Conservation (phyloP, 495 filamentous ascomycete species). For the Chlorociboria aeruginascens region DNA sequence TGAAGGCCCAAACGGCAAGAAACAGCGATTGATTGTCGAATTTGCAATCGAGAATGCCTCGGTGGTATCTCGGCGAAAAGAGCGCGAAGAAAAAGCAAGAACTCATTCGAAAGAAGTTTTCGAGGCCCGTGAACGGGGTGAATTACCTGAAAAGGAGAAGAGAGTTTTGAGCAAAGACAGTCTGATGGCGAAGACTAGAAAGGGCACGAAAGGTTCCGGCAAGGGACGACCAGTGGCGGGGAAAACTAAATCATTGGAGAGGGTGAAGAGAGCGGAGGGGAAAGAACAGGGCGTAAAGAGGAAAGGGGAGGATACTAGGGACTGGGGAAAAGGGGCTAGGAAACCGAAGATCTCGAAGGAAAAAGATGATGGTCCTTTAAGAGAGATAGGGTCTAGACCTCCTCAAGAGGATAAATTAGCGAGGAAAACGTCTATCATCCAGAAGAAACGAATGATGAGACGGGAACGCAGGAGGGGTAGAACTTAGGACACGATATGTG, state of each 20-base stretch:
- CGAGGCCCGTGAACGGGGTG: slow-evolving; percentile 18
- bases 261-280: slow-evolving; percentile 13
- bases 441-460: slow-evolving; percentile 52
- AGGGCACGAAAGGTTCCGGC: slow-evolving; percentile 20
- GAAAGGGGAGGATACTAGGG: not conserved
- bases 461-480: slow-evolving; percentile 16
- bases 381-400: slow-evolving; percentile 1
- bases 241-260: slow-evolving; percentile 14
- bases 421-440: slow-evolving; percentile 54
- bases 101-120: slow-evolving; percentile 22
- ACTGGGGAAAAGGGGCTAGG: not conserved
- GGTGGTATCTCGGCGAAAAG: slow-evolving; percentile 68
- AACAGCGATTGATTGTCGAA: slow-evolving; percentile 71
- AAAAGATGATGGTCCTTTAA: not conserved
- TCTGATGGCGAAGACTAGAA: slow-evolving; percentile 20
- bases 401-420: slow-evolving; percentile 43
- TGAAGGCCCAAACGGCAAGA: slow-evolving; percentile 34
- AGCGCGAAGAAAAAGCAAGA: slow-evolving; percentile 52
- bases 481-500: not conserved
- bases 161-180: slow-evolving; percentile 14
- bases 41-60: slow-evolving; percentile 98
- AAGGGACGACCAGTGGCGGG: slow-evolving; percentile 22
- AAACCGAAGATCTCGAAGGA: slow-evolving; percentile 4
- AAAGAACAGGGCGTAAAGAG: slow-evolving; percentile 9
- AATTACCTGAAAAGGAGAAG: slow-evolving; percentile 33